These are phyloP conservation scores for Ascochyta rabiei DNA, from an alignment of 2,329 filamentous ascomycete genomes.

Conservation along the genomic window DNA sequence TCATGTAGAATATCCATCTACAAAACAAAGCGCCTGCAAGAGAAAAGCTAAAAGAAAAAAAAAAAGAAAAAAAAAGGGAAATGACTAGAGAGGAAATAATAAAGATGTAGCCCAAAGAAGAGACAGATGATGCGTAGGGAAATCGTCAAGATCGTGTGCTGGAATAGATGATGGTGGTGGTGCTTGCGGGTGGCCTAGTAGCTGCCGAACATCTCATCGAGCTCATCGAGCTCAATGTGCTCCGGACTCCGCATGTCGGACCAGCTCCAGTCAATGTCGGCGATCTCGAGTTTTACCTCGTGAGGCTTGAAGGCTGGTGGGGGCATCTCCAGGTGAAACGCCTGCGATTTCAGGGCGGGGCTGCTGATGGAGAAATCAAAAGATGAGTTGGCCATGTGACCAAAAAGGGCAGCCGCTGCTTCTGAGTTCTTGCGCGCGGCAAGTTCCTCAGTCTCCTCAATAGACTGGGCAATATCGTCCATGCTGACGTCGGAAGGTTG, in stretches of 20 bases:
- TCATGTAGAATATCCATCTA: slow-evolving; percentile 36
- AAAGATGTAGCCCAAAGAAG: slow-evolving; percentile 22
- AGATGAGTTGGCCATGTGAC: slow-evolving; percentile 48
- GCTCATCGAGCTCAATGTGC: slow-evolving; percentile 88
- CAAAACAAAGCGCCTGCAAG: slow-evolving; percentile 27
- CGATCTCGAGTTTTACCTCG: slow-evolving; percentile 40
- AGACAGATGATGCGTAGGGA: slow-evolving; percentile 28
- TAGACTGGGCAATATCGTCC: slow-evolving; percentile 47
- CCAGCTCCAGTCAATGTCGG: slow-evolving; percentile 43
- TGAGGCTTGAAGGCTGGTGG: slow-evolving; percentile 39
- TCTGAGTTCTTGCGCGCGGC: slow-evolving; percentile 58
- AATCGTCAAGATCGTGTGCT: slow-evolving; percentile 40
- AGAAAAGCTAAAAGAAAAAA: slow-evolving; percentile 22
- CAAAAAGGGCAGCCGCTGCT: slow-evolving; percentile 57
- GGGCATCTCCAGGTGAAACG: slow-evolving; percentile 42
- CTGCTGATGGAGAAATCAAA: slow-evolving; percentile 52
- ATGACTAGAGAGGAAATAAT: slow-evolving; percentile 36
- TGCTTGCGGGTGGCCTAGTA: slow-evolving; percentile 57
- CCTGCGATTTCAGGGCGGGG: slow-evolving; percentile 51
- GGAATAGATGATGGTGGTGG: slow-evolving; percentile 10
- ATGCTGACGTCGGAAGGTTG: slow-evolving; percentile 38
- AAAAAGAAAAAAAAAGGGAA: slow-evolving; percentile 24
- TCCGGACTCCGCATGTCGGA: slow-evolving; percentile 73
- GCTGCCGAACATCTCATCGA: slow-evolving; percentile 83
- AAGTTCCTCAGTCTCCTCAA: slow-evolving; percentile 55